Evolutionary conservation across 2,329 filamentous ascomycete species (phyloP), one percentile per base, ranked within the genome.

Genomic region (Hymenoscyphus scutula): DNA sequence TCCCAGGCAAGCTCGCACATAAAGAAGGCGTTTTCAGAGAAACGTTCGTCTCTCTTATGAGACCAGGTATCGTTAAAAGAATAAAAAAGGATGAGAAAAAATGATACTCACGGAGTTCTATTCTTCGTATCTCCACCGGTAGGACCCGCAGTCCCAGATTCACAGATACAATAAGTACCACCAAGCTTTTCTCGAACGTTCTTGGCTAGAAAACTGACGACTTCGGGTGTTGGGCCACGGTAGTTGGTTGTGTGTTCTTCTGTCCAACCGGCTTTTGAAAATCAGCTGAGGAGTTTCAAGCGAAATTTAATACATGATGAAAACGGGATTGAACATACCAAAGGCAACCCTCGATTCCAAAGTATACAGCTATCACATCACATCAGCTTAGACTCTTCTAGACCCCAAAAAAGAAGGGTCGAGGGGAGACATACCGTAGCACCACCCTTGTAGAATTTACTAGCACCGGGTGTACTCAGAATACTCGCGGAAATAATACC

Each of bases 141-240:
- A 8, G 86, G 86, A 0, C 86, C 86, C n/a, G 85, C 86, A 1
- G 85, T 88, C 0, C 86, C 86, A 59, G 81, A 84, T 76, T 88
- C 84, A 60, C 77, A 78, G 7, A 88, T 70, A 8, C 81, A 80
- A 70, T 87, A 88, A 19, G 83, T 86, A 62, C 79, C 80, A 6
- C 77, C 77, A 29, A 88, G 72, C 53, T 79, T 82, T n/a, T 70
- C 74, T n/a, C 85, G 74, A 30, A 85, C 81, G 68, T 86, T 80
- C 48, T 79, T 77, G 0, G 85, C 86, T 7, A 89, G 70, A 0
- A 79, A 81, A 1, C 77, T 74, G 2, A 88, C 85, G 58, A 88
- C 78, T 1, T 80, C 78, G 0, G 83, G 79, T 1, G 83, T 87
- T 0, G 86, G 86, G 0, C 86, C 86, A n/a, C 74, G 75, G 74